These are phyloP conservation scores for Fusarium drepaniforme DNA, from an alignment of 2,329 filamentous ascomycete genomes.

Conservation along the genomic window DNA sequence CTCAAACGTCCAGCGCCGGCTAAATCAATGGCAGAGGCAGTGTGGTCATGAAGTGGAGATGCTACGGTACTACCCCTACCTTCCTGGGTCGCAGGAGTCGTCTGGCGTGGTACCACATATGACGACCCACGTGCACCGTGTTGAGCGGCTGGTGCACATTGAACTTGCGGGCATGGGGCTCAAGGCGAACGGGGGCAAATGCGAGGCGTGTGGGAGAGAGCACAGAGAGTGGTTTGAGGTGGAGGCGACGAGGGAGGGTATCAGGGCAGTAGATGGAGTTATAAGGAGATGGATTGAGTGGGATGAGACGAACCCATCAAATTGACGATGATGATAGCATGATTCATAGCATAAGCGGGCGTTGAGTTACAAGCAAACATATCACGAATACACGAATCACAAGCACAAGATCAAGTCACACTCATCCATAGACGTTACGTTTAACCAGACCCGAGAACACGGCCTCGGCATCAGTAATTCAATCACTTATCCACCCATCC, in stretches of 20 bases:
- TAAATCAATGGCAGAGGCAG: constrained; percentile 94
- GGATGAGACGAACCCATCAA: constrained; percentile 67
- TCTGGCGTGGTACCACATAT: constrained; percentile 66
- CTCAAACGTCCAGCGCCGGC: constrained; percentile 87
- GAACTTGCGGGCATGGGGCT: constrained; percentile 78
- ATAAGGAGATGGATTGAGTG: constrained; percentile 89
- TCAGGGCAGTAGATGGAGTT: constrained; percentile 75
- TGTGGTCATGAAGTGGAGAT: constrained; percentile 91
- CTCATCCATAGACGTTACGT: constrained; percentile 5
- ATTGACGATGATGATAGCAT: constrained; percentile 22
- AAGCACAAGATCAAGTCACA: constrained; percentile 16
- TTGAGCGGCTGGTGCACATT: constrained; percentile 91
- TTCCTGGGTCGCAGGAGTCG: constrained; percentile 58
- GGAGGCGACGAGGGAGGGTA: constrained; percentile 76
- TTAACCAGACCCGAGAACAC: constrained; percentile 21
- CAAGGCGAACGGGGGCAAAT: constrained; percentile 68
- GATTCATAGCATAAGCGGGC: constrained; percentile 20
- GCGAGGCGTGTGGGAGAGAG: constrained; percentile 82
- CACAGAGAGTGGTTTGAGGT: constrained; percentile 98
- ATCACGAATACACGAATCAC: constrained; percentile 26
- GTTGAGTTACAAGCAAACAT: constrained; percentile 11
- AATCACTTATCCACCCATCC: constrained; percentile 12
- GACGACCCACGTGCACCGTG: constrained; percentile 86
- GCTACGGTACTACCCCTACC: constrained; percentile 91
- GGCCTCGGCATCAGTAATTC: constrained; percentile 25